Evolutionary conservation across 176 grass and related monocot genomes (phyloP).

Genomic region (Hyparrhenia diplandra): DNA sequence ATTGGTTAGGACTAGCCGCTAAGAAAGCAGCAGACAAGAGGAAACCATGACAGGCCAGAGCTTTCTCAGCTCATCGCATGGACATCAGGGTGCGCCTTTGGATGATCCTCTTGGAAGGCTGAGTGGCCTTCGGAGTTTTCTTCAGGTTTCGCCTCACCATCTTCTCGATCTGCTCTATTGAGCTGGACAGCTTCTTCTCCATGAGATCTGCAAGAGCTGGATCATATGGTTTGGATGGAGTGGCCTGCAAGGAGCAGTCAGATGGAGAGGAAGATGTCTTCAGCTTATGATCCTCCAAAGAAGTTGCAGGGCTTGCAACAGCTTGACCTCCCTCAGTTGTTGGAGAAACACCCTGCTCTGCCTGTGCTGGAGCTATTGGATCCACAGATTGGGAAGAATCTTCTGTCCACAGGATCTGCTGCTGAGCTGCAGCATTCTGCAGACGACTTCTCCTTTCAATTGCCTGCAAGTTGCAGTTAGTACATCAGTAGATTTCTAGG

Average conservation of each 20-base stretch:
- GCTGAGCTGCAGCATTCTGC: slow-evolving; percentile 42
- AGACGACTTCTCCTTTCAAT: slow-evolving; percentile 51
- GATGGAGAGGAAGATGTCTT: slow-evolving; percentile 28
- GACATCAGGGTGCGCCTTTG: slow-evolving; percentile 61
- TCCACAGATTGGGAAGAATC: slow-evolving; percentile 30
- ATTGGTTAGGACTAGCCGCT: slow-evolving; percentile 2
- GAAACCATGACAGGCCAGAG: not conserved
- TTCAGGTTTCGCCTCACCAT: slow-evolving; percentile 49
- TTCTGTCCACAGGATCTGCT: slow-evolving; percentile 25
- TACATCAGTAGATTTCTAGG: not conserved
- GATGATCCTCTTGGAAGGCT: slow-evolving; percentile 40
- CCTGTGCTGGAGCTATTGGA: slow-evolving; percentile 19
- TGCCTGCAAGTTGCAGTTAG: slow-evolving; percentile 31
- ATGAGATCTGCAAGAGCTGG: slow-evolving; percentile 3
- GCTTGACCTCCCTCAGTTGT: slow-evolving; percentile 22
- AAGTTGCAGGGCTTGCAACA: slow-evolving; percentile 20
- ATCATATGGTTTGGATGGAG: slow-evolving; percentile 25
- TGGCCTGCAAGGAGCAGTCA: slow-evolving; percentile 31
- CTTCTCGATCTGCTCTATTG: slow-evolving; percentile 71
- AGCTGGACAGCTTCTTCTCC: slow-evolving; percentile 58
- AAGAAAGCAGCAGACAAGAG: slow-evolving; percentile 31
- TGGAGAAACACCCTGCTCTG: slow-evolving; percentile 15
- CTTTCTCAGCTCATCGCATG: slow-evolving; percentile 47
- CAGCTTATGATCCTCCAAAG: slow-evolving; percentile 16
- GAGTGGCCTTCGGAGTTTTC: slow-evolving; percentile 36